Evolutionary conservation across 176 grass and related monocot genomes (phyloP).

Genomic region (Phoenix dactylifera): DNA sequence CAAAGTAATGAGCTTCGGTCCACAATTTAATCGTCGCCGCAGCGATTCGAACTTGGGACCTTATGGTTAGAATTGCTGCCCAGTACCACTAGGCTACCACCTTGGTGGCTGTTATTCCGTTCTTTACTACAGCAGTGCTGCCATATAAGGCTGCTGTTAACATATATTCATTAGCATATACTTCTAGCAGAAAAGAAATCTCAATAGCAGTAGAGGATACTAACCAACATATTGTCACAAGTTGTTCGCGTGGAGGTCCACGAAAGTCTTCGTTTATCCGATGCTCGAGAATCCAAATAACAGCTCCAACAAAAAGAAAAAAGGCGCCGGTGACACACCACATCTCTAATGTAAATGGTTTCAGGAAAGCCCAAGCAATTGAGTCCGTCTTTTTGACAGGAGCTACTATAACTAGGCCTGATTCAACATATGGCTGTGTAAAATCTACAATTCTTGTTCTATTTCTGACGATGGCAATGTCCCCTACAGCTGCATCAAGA

Average conservation of each 20-base stretch:
- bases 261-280: constrained; percentile 11
- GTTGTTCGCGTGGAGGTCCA: constrained; percentile 6
- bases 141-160: too few species aligned
- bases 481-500: constrained; percentile 18
- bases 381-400: constrained; percentile 11
- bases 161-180: too few species aligned
- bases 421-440: constrained; percentile 14
- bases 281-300: constrained; percentile 22
- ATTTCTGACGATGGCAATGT: constrained; percentile 14
- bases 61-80: too few species aligned
- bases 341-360: constrained; percentile 20
- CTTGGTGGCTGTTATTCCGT: too few species aligned
- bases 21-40: too few species aligned
- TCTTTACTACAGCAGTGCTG: too few species aligned
- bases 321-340: constrained; percentile 10
- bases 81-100: too few species aligned
- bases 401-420: constrained; percentile 17
- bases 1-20: too few species aligned
- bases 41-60: too few species aligned
- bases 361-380: constrained; percentile 14
- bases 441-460: constrained; percentile 18
- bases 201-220: not conserved
- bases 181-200: not conserved
- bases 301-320: constrained; percentile 11
- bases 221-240: constrained; percentile 17